A percentile compares a stretch with the other conserved stretches of the same genome.
Evolutionary conservation across 306 rosid genomes (phyloP).

Genomic region (Sechiopsis laciniata): DNA sequence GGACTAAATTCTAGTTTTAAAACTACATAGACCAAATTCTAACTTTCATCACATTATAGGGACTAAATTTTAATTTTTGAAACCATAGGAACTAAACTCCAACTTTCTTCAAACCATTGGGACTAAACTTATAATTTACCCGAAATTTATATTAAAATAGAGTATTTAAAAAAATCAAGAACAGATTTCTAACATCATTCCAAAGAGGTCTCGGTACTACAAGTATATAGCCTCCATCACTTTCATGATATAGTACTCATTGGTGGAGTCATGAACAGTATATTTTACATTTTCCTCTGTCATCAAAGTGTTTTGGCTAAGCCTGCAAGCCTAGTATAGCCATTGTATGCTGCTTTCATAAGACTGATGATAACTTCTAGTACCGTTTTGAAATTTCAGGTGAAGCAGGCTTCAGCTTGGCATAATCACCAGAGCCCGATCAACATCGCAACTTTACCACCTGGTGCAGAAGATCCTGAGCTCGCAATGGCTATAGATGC

Average conservation of each 20-base stretch:
- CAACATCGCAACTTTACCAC: constrained; percentile 61
- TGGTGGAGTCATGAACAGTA: not conserved
- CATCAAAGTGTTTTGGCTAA: not conserved
- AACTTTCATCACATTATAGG: too few species aligned
- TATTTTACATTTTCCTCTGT: constrained; percentile 4
- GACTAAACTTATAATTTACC: too few species aligned
- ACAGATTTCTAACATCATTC: not conserved
- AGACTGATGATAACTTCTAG: not conserved
- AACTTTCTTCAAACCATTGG: too few species aligned
- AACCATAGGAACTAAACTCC: too few species aligned
- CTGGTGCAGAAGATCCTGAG: constrained; percentile 60
- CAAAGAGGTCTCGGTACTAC: not conserved
- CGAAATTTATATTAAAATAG: not conserved
- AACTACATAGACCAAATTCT: too few species aligned
- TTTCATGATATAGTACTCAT: not conserved
- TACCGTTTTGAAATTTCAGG: constrained; percentile 39
- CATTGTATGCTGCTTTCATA: not conserved
- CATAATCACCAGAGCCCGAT: constrained; percentile 35
- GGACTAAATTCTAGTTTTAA: too few species aligned
- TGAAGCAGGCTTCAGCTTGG: constrained; percentile 45
- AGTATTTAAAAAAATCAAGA: not conserved
- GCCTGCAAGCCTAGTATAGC: not conserved
- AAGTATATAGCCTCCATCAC: not conserved
- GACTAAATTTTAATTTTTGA: too few species aligned
- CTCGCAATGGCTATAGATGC: constrained; percentile 59